Percentiles rank a stretch among this genome's conserved stretches.
phyloP scores from a whole-genome alignment of 177 flowering plant genomes.

The Vitis hybrid region DNA sequence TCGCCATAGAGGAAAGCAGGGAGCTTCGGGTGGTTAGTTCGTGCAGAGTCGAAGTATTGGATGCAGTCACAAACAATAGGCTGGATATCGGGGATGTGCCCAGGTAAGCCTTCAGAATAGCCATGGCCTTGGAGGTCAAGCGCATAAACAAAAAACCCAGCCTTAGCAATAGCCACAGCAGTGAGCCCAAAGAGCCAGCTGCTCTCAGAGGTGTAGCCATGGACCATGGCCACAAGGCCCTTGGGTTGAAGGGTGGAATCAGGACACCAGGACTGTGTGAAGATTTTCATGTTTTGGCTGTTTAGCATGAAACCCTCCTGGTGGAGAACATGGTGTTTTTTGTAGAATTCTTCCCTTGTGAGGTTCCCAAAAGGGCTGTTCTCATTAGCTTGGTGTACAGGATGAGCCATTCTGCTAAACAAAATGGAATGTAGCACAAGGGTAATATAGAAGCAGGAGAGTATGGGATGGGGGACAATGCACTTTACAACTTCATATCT shows the following conservation, averaged over 20 bases:
- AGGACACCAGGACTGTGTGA: conserved; percentile 43
- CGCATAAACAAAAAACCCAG: conserved; percentile 37
- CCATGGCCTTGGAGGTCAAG: conserved; percentile 58
- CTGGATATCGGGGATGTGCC: conserved; percentile 36
- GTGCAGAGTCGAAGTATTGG: conserved; percentile 28
- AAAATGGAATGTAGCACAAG: too few species aligned
- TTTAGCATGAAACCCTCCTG: conserved; percentile 31
- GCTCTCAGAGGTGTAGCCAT: conserved; percentile 39
- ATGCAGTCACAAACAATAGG: conserved; percentile 33
- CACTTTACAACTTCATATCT: too few species aligned
- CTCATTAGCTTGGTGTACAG: conserved; percentile 44
- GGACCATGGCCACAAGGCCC: conserved; percentile 40
- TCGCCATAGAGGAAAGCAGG: conserved; percentile 42
- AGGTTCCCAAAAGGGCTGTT: conserved; percentile 42
- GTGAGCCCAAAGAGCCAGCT: conserved; percentile 39
- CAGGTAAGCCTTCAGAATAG: conserved; percentile 38
- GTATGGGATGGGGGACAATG: too few species aligned
- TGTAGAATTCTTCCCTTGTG: conserved; percentile 40
- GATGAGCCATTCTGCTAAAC: conserved; percentile 23
- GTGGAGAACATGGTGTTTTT: conserved; percentile 34
- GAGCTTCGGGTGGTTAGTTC: conserved; percentile 20
- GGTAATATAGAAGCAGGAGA: too few species aligned
- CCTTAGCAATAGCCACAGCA: conserved; percentile 40
- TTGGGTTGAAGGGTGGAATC: conserved; percentile 1
- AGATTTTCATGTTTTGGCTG: conserved; percentile 34